These are phyloP conservation scores for Puccinia hordei DNA, from an alignment of 1,284 basidiomycete genomes.

Conservation along the genomic window DNA sequence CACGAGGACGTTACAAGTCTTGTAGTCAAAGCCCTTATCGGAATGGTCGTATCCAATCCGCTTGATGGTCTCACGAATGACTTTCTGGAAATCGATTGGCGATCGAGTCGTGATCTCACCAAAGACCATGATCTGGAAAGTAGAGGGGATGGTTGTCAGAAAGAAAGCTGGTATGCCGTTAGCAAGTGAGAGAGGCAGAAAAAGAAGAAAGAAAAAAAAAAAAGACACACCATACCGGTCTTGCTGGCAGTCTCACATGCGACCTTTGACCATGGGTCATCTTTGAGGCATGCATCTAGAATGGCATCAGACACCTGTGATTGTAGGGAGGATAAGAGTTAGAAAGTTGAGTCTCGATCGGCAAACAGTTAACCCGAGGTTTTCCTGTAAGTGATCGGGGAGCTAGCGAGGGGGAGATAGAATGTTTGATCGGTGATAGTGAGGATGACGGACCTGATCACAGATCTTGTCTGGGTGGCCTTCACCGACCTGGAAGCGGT, in stretches of 20 bases:
- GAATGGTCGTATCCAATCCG: conserved; percentile 97
- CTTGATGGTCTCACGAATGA: conserved; percentile 97
- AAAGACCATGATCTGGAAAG: conserved; percentile 68
- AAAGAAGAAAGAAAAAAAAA: too few species aligned
- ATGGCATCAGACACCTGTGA: conserved; percentile 61
- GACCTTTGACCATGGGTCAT: conserved; percentile 90
- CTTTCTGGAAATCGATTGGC: conserved; percentile 90
- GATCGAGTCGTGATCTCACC: conserved; percentile 99
- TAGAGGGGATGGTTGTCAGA: background rate
- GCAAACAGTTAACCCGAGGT: background rate
- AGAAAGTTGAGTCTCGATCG: background rate
- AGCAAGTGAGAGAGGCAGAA: conserved; percentile 56
- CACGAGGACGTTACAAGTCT: conserved; percentile 89
- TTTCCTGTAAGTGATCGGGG: background rate
- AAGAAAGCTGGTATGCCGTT: conserved; percentile 58
- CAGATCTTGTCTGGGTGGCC: conserved; percentile 99
- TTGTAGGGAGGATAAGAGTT: conserved; percentile 53
- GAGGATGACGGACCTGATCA: conserved; percentile 76
- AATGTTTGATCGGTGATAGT: background rate
- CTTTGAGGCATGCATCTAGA: conserved; percentile 93
- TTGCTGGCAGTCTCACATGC: conserved; percentile 61
- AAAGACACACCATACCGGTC: conserved; percentile 59
- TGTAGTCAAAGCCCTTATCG: conserved; percentile 99
- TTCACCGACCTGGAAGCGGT: conserved; percentile 70
- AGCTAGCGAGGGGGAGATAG: background rate